phyloP scores from a whole-genome alignment of 768 basidiomycete species.

The Pisolithus albus region DNA sequence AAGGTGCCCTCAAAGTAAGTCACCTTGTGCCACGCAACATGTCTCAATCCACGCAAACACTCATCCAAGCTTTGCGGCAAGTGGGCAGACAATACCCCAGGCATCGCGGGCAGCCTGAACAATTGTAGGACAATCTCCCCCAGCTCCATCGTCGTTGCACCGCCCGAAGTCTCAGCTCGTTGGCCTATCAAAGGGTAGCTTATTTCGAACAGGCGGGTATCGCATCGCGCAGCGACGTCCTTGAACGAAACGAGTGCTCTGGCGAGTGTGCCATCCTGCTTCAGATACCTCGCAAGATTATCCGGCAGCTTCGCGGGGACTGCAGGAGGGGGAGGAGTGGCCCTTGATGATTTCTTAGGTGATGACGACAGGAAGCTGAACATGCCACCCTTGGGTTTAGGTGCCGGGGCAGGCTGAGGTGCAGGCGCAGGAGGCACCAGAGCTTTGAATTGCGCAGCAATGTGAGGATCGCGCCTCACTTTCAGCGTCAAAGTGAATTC shows the following conservation, averaged over 20 bases:
- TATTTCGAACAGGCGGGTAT: slow-evolving; percentile 79
- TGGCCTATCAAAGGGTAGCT: slow-evolving; percentile 78
- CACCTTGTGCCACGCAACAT: slow-evolving; percentile 90
- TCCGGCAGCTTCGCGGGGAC: slow-evolving; percentile 48
- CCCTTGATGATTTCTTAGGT: slow-evolving; percentile 54
- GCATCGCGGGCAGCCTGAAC: slow-evolving; percentile 83
- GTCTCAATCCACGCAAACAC: slow-evolving; percentile 78
- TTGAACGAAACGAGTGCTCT: slow-evolving; percentile 86
- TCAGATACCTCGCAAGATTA: slow-evolving; percentile 77
- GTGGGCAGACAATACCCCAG: slow-evolving; percentile 70
- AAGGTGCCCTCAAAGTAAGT: slow-evolving; percentile 90
- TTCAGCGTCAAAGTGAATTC: slow-evolving; percentile 91
- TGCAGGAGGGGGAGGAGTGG: slow-evolving; percentile 33
- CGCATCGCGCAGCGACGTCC: slow-evolving; percentile 76
- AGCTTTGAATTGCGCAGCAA: slow-evolving; percentile 69
- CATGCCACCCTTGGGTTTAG: slow-evolving; percentile 57
- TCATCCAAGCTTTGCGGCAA: slow-evolving; percentile 92
- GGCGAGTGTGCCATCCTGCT: slow-evolving; percentile 81
- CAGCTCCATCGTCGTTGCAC: slow-evolving; percentile 61
- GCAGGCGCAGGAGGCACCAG: slow-evolving; percentile 42
- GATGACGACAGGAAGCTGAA: slow-evolving; percentile 72
- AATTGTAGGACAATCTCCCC: slow-evolving; percentile 88
- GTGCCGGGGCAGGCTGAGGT: slow-evolving; percentile 36
- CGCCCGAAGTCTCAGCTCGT: slow-evolving; percentile 44
- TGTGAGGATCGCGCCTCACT: slow-evolving; percentile 79